A percentile compares a stretch with the other conserved stretches of the same genome.
These are phyloP conservation scores for Leptographium procerum DNA, from an alignment of 2,329 filamentous ascomycete genomes.

Conservation along the genomic window DNA sequence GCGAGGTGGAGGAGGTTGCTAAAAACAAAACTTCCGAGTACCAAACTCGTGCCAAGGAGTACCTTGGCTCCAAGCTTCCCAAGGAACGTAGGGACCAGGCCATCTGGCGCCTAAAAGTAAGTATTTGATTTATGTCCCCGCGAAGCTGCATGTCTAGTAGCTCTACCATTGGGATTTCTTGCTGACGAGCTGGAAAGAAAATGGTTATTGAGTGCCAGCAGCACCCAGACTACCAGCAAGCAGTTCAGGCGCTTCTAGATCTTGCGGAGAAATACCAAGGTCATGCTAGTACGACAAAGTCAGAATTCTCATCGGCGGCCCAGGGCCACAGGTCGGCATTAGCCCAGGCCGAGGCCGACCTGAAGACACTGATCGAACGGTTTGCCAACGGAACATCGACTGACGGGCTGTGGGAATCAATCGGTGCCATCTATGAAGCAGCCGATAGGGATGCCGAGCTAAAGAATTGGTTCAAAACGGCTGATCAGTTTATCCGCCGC, in stretches of 20 bases:
- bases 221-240: slow-evolving; percentile 83
- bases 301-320: slow-evolving; percentile 55
- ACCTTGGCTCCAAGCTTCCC: slow-evolving; percentile 78
- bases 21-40: slow-evolving; percentile 30
- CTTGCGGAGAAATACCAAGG: slow-evolving; percentile 77
- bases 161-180: neutral
- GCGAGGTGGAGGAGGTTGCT: slow-evolving; percentile 39
- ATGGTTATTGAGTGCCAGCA: slow-evolving; percentile 96
- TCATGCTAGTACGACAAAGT: slow-evolving; percentile 55
- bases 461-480: slow-evolving; percentile 73
- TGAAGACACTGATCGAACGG: slow-evolving; percentile 81
- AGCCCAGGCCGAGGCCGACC: slow-evolving; percentile 61
- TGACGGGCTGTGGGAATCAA: slow-evolving; percentile 73
- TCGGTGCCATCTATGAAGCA: slow-evolving; percentile 76
- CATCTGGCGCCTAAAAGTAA: slow-evolving; percentile 68
- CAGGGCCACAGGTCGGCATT: slow-evolving; percentile 63
- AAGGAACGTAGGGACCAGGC: slow-evolving; percentile 86
- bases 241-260: slow-evolving; percentile 75
- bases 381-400: slow-evolving; percentile 91
- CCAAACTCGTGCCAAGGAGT: slow-evolving; percentile 46
- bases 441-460: slow-evolving; percentile 81
- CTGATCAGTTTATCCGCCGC: slow-evolving; percentile 69
- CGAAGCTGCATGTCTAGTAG: no score
- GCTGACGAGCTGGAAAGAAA: slow-evolving; percentile 44
- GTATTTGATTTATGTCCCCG: neutral